phyloP scores from a whole-genome alignment of 208 protist genomes.

The Trichomonas vaginalis region DNA sequence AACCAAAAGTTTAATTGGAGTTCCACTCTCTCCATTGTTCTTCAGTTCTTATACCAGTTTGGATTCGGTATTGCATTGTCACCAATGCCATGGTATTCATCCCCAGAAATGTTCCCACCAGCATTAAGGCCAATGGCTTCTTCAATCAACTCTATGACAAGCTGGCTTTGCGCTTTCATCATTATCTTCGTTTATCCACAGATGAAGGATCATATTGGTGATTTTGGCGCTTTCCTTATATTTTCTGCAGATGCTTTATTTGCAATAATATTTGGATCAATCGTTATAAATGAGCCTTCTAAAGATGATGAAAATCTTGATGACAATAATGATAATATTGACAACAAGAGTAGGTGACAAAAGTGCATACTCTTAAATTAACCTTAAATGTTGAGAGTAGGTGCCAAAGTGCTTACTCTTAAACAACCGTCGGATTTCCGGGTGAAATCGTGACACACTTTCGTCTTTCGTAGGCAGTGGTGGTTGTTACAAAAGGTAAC shows the following conservation, averaged over 20 bases:
- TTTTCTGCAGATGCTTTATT: not conserved
- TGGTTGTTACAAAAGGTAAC: too few species aligned
- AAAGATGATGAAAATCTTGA: not conserved
- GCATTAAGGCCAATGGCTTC: not conserved
- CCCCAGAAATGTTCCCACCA: not conserved
- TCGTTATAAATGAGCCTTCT: not conserved
- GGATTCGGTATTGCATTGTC: not conserved
- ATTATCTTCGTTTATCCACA: slow-evolving; percentile 2
- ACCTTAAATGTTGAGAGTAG: too few species aligned
- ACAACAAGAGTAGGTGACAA: too few species aligned
- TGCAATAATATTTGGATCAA: not conserved
- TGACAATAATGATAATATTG: not conserved
- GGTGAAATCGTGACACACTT: too few species aligned
- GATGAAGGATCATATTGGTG: not conserved
- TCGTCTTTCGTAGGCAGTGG: too few species aligned
- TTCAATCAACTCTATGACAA: not conserved
- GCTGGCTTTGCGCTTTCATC: slow-evolving; percentile 17
- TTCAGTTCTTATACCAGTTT: not conserved
- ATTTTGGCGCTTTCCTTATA: not conserved
- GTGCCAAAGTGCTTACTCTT: too few species aligned
- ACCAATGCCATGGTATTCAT: not conserved
- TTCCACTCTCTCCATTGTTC: not conserved
- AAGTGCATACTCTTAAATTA: too few species aligned
- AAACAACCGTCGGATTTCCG: too few species aligned
- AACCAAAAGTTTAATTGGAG: not conserved